phyloP scores from a whole-genome alignment of 2,329 filamentous ascomycete species.

The Fusarium palustre region DNA sequence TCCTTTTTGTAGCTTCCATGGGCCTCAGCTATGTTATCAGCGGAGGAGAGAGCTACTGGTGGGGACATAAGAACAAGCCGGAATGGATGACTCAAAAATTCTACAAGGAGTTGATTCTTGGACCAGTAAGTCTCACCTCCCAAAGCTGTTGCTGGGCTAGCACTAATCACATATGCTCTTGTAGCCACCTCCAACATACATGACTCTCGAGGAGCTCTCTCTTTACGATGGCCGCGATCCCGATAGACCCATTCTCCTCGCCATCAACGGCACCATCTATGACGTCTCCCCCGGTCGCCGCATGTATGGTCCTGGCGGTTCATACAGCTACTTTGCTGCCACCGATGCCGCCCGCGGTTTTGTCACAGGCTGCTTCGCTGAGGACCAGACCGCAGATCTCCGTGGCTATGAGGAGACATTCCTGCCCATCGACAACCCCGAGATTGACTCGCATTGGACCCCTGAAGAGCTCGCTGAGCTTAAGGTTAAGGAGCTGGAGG shows the following conservation, averaged over 20 bases:
- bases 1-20: constrained; percentile 73
- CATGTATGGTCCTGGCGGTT: constrained; percentile 85
- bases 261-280: constrained; percentile 88
- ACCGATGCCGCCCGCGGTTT: constrained; percentile 88
- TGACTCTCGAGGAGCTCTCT: constrained; percentile 81
- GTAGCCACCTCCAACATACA: constrained; percentile 69
- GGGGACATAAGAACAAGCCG: constrained; percentile 72
- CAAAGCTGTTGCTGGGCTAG: background rate
- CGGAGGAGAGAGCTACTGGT: constrained; percentile 75
- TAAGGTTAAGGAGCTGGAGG: constrained; percentile 71
- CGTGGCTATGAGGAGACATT: constrained; percentile 90
- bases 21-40: constrained; percentile 82
- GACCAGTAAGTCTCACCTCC: constrained; percentile 39
- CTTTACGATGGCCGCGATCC: constrained; percentile 82
- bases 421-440: constrained; percentile 71
- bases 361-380: constrained; percentile 91
- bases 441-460: constrained; percentile 69
- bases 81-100: constrained; percentile 69
- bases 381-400: constrained; percentile 86
- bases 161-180: constrained; percentile 12
- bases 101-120: constrained; percentile 60
- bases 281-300: constrained; percentile 77
- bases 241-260: constrained; percentile 84
- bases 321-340: constrained; percentile 88
- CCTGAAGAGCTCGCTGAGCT: constrained; percentile 64